These are phyloP conservation scores for Pinus tabuliformis DNA, from an alignment of 75 land plant species.

Conservation along the genomic window DNA sequence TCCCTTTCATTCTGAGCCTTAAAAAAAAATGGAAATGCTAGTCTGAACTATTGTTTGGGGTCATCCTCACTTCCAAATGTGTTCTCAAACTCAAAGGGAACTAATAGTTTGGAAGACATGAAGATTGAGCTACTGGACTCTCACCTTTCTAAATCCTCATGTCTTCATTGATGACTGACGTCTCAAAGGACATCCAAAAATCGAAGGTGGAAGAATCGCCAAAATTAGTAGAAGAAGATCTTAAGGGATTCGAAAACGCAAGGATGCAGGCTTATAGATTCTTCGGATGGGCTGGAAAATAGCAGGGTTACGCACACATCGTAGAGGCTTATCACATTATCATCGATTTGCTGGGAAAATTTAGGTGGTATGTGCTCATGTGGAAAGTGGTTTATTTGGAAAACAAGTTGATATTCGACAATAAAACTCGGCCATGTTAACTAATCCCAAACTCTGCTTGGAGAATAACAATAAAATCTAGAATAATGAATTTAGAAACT, in stretches of 20 bases:
- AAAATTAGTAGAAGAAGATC: slow-evolving; percentile 38
- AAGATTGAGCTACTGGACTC: slow-evolving; percentile 4
- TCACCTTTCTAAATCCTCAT: slow-evolving; percentile 18
- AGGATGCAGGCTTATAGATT: slow-evolving; percentile 55
- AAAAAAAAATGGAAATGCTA: neutral
- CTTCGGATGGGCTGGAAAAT: slow-evolving; percentile 67
- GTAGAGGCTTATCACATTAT: slow-evolving; percentile 50
- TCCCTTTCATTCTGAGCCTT: neutral
- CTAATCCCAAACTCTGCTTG: too few relatives aligned
- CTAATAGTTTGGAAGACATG: neutral
- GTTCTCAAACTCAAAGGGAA: too few relatives aligned
- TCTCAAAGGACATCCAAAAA: slow-evolving; percentile 19
- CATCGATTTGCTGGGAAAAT: slow-evolving; percentile 54
- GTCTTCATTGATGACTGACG: slow-evolving; percentile 22
- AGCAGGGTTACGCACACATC: slow-evolving; percentile 34
- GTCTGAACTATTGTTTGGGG: neutral
- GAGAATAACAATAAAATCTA: too few relatives aligned
- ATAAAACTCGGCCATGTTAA: too few relatives aligned
- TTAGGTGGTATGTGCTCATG: slow-evolving; percentile 61
- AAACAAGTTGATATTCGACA: too few relatives aligned
- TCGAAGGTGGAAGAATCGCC: slow-evolving; percentile 36
- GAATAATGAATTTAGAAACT: too few relatives aligned
- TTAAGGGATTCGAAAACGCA: slow-evolving; percentile 48
- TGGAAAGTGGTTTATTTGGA: slow-evolving; percentile 62
- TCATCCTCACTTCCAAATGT: neutral